Conservation (phyloP, 352 stramenopile genomes). For the Halophytophthora batemanensis region DNA sequence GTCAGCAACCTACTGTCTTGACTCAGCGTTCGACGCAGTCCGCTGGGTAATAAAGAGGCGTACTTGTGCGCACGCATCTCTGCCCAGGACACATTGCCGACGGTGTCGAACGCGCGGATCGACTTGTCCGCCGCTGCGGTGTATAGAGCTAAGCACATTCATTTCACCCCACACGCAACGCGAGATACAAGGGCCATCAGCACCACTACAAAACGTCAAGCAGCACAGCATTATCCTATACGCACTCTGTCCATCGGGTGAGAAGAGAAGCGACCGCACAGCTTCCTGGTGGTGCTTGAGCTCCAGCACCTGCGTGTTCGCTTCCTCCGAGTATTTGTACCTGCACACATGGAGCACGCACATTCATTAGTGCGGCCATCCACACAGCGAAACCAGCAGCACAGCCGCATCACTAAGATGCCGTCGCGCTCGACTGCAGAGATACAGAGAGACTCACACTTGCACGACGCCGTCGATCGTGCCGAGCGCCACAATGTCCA, state of each 20-base stretch:
- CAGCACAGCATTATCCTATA: constrained; percentile 4
- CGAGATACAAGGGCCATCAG: too few relatives aligned
- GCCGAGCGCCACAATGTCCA: constrained; percentile 69
- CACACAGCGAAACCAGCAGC: too few relatives aligned
- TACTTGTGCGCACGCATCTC: constrained; percentile 82
- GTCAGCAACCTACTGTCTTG: background rate
- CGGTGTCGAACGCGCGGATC: constrained; percentile 78
- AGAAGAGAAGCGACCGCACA: constrained; percentile 64
- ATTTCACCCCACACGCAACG: constrained; percentile 2
- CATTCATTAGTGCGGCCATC: constrained; percentile 6
- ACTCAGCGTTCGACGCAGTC: background rate
- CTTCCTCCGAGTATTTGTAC: constrained; percentile 78
- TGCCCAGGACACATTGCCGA: constrained; percentile 73
- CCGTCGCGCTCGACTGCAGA: too few relatives aligned
- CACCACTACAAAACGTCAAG: constrained; percentile 5
- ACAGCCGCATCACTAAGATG: too few relatives aligned
- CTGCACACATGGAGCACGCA: constrained; percentile 21
- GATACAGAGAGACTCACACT: too few relatives aligned
- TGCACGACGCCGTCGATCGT: constrained; percentile 77
- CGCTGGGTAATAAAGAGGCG: constrained; percentile 5
- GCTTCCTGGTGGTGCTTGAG: constrained; percentile 77
- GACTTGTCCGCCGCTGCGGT: constrained; percentile 76
- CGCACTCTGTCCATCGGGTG: constrained; percentile 75
- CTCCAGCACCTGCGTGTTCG: constrained; percentile 66
- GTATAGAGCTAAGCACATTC: constrained; percentile 52